Base-by-base conservation (phyloP, 176 grass and related monocot species). In the Dactylis glomerata region DNA sequence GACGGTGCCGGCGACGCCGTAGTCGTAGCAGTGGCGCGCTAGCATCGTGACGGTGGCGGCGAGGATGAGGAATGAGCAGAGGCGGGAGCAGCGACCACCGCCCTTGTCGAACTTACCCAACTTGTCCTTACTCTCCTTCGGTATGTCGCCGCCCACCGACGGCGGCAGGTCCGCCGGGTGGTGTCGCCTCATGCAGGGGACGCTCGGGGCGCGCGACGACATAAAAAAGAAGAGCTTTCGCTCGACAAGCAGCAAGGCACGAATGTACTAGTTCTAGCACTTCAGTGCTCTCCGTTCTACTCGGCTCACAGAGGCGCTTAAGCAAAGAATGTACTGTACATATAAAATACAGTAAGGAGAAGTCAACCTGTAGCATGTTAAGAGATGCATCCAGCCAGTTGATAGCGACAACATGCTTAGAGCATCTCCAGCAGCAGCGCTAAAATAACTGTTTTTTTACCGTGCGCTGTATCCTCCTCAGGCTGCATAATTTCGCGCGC, bases 21-120 rank as follows among this genome's bases (percentile, higher is more conserved):
- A 80, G 83, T 57, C 77, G 79, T 88, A 93, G 68, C 57, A 81
- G 86, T 88, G 71, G 83, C 81, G 32, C 75, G 69, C 58, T 54
- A 93, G 51, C 79, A 79, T 33, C 52, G 55, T 32, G 5, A 79
- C 45, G 12, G 77, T 81, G 88, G 83, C 68, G 50, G 68, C 55
- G 47, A 93, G 37, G 26, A 81, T 59, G 42, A 82, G 30, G 7
- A 91, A 33, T 68, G 90, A 81, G 69, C 79, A 88, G 77, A 93
- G 59, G 33, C 83, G 69, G 55, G 88, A 88, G 16, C 68, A 84
- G 33, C 79, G 52, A 38, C 51, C 7, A 52, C 52, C 64, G 5
- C 73, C 49, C 45, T 79, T 88, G 17, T 49, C 44, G 14, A 41
- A 27, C 54, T 83, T 88, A 19, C 24, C 64, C 28, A 47, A 7